Base-by-base conservation (phyloP, 495 filamentous ascomycete genomes). In the Penicillium cosmopolitanum region DNA sequence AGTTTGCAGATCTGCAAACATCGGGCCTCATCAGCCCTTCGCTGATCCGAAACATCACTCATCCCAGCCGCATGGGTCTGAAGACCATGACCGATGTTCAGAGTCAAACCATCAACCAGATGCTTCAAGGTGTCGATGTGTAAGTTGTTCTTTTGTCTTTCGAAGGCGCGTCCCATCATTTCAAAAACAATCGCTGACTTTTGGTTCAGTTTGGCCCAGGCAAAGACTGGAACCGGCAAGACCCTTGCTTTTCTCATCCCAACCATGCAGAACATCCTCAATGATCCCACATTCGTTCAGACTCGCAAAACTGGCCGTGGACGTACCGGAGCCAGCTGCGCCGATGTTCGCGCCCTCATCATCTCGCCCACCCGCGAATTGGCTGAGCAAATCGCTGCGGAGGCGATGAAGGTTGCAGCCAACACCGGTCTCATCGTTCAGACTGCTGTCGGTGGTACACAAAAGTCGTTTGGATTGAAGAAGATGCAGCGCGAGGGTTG, bases 11-110 rank as follows among this genome's bases (percentile, higher is more conserved):
- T 38, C 77, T 98, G 31, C 72, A 71, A 25, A 75, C 80, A 4
- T 72, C 84, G 23, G 83, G 84, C 13, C 64, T 91, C 51, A 85
- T 98, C 34, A 74, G 93, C 64, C 61, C 69, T 5, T 77, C 73
- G 35, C 73, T 98, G 48, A 81, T 97, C 56, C 59, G 80, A 7
- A 85, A 87, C 44, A 85, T 98, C 64, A 90, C 85, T 0, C 60
- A 82, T 21, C 81, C 84, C 18, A 40, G 47, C 16, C 58, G 66
- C 15, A 95, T 97, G 89, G 74, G 80, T 3, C 83, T 96, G 63
- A 82, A 89, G 21, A 88, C 81, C 40, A 97, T 98, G 94, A 98
- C 95, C 4, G 85, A 93, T 9, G 93, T 98, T n/a, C 95, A 98
- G 66, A 80, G 84, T 34, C 72, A 85, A 72, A 96, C 96, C 3